Evolutionary conservation across 345 rosid genomes (phyloP), one percentile per base, ranked within the genome.

Genomic region (Cardamine chenopodiifolia): DNA sequence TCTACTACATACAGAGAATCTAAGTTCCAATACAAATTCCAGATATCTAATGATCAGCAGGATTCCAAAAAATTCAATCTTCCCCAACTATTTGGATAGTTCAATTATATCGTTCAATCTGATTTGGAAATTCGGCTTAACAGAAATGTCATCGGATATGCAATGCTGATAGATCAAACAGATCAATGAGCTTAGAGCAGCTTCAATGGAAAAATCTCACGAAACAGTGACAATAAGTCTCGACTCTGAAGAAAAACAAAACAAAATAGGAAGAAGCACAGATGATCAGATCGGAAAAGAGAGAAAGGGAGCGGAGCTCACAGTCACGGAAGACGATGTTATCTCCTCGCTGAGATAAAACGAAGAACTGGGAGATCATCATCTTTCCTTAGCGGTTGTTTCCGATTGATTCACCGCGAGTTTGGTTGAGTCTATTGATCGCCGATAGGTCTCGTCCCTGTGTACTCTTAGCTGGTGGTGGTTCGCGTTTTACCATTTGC

Each of bases 321-420:
- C 99, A 95, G 83, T 95, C 99, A 67, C 97, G 97, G 73, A 95
- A 92, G 77, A 95, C 99, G 69, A 95, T 95, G 74, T 87, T 95
- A 52, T 95, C 97, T 85, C 99, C 99, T 29, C 99, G 88, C 78
- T 90, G 97, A 53, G 99, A 95, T 26, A 95, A 89, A 44, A 92
- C 97, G 83, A 95, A 95, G 86, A 95, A 90, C 80, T 92, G 99
- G 18, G 97, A 92, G 71, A 95, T 95, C 99, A 95, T 92, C 80
- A 61, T 82, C 45, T 23, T 42, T 14, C 18, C 52, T 75, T 40
- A 37, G 28, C 44, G 37, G 35, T 26, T 8, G 35, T 4, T 67
- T 75, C 62, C 53, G 42, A 60, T 0, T 63, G 17, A 3, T 57
- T 62, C 74, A 17, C 74, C 17, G 73, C 55, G 44, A 58, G 56